Evolutionary conservation across 2,329 filamentous ascomycete species (phyloP).

Genomic region (Fusarium mexicanum): DNA sequence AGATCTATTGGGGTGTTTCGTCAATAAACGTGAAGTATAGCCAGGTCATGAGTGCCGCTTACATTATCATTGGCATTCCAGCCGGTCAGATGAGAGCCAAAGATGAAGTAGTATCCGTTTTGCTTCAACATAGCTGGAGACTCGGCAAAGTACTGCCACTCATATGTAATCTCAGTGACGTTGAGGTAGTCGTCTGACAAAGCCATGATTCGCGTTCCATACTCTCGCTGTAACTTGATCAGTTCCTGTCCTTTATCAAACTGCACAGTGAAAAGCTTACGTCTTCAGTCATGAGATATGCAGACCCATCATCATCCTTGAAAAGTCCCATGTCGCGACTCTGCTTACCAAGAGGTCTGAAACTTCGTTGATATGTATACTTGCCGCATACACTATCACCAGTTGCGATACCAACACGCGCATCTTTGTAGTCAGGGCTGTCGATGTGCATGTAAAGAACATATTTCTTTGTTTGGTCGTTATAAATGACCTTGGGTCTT

Average conservation of each 20-base stretch:
- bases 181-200: slow-evolving; percentile 67
- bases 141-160: slow-evolving; percentile 66
- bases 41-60: not conserved
- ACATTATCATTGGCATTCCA: slow-evolving; percentile 73
- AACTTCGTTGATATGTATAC: slow-evolving; percentile 56
- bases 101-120: slow-evolving; percentile 70
- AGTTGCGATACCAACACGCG: slow-evolving; percentile 71
- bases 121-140: slow-evolving; percentile 71
- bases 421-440: slow-evolving; percentile 67
- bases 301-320: slow-evolving; percentile 69
- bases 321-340: slow-evolving; percentile 69
- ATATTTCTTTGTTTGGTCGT: slow-evolving; percentile 69
- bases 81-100: slow-evolving; percentile 66
- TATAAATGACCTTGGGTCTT: slow-evolving; percentile 75
- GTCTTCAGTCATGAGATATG: slow-evolving; percentile 71
- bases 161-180: slow-evolving; percentile 59
- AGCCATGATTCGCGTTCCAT: slow-evolving; percentile 66
- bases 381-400: slow-evolving; percentile 67
- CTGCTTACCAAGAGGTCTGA: slow-evolving; percentile 46
- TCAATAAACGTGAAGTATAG: not conserved
- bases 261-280: slow-evolving; percentile 48
- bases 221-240: slow-evolving; percentile 54
- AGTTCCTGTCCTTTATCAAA: rapidly evolving
- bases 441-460: slow-evolving; percentile 79
- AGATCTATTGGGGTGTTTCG: slow-evolving; percentile 46